phyloP scores from a whole-genome alignment of 805 yeast genomes.

The Vanderwaltozyma yarrowii region DNA sequence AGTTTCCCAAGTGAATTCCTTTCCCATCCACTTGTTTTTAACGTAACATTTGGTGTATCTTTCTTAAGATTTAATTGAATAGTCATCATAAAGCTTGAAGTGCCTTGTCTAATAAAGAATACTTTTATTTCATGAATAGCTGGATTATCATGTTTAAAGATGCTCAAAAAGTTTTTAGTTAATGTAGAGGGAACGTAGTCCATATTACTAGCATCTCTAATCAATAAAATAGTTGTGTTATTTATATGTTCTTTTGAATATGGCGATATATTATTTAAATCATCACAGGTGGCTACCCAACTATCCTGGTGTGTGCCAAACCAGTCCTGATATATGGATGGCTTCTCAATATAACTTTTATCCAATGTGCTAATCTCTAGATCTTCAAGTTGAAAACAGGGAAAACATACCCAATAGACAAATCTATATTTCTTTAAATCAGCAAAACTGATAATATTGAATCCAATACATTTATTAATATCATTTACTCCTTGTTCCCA shows the following conservation, averaged over 20 bases:
- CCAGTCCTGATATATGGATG: constrained; percentile 10
- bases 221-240: constrained; percentile 23
- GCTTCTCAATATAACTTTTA: constrained; percentile 1
- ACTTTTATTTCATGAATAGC: constrained; percentile 30
- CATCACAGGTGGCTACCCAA: constrained; percentile 24
- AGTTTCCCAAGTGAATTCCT: constrained; percentile 61
- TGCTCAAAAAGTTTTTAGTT: constrained; percentile 47
- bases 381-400: constrained; percentile 36
- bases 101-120: constrained; percentile 31
- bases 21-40: constrained; percentile 81
- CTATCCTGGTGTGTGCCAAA: constrained; percentile 9
- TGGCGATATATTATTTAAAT: constrained; percentile 9
- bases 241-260: constrained; percentile 8
- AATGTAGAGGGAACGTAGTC: constrained; percentile 39
- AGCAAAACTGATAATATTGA: constrained; percentile 58
- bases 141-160: constrained; percentile 28
- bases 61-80: constrained; percentile 11
- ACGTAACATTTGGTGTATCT: constrained; percentile 6
- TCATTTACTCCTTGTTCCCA: constrained; percentile 24
- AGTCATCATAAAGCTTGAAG: constrained; percentile 23
- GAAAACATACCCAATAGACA: constrained; percentile 84
- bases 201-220: constrained; percentile 32
- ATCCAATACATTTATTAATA: constrained; percentile 22
- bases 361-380: not conserved
- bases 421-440: constrained; percentile 84